Base-by-base conservation (phyloP, 2,329 filamentous ascomycete species). In the Aspergillus candidus region DNA sequence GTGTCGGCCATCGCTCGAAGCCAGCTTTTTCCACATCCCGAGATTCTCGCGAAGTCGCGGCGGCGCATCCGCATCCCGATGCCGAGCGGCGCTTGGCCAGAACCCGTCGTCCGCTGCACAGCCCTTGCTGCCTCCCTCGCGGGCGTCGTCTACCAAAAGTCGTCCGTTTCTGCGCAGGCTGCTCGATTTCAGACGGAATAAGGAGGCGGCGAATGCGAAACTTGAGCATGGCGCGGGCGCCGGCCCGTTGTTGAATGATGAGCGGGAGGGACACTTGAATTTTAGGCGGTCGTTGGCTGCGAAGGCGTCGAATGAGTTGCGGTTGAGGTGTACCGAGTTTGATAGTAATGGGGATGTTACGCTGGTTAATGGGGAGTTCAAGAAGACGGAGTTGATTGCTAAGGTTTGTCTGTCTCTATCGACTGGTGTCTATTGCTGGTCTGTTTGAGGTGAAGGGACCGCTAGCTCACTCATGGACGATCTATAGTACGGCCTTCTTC, bases 311-410 rank as follows among this genome's bases (percentile, higher is more conserved):
- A 84, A 91, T 45, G 89, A 96, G 65, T 80, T 90, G 27, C 83
- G 88, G 47, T 73, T 98, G 54, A 79, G 93, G 42, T 98, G 93
- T 63, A 98, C 93, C 1, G 93, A 98, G 67, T 87, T 97, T 47
- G 89, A 97, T 58, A 88, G 90, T 64, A 81, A 87, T 59, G 93
- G 93, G 33, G 86, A 94, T 57, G 89, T 96, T 18, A 94, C 91
- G 14, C 74, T 97, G 46, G 86, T 94, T 14, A 94, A 94, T 62
- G 88, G 89, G 47, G 93, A 97, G 67, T 97, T 96, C 69, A 94
- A 93, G 71, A 98, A 98, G 76, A 93, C 83, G 59, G 93, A 98
- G 71, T 75, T 98, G 37, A 97, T 96, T 66, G 89, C 90, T 41
- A 96, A 93, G 77, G 87, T 90, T 68, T 41, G 67, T 60, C 54